Base-by-base conservation (phyloP, 495 filamentous ascomycete genomes). In the Rhypophila decipiens region DNA sequence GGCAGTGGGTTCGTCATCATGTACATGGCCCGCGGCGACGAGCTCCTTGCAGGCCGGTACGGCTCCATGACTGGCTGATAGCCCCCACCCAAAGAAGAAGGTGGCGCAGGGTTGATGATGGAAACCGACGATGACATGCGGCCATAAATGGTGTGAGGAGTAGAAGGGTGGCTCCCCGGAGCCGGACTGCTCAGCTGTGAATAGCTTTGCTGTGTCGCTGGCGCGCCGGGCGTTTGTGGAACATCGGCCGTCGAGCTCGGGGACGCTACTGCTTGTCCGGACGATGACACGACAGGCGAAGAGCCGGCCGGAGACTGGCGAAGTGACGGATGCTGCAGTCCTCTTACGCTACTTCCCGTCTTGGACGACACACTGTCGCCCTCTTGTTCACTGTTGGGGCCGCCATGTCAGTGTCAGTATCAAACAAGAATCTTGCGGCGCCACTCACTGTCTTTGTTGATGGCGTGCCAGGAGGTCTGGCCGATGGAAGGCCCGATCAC, bases 401-500 rank as follows among this genome's bases (percentile, higher is more conserved):
- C 13, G 8, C 9, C 19, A 34, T 18, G 50, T 62, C 43, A 60
- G 44, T 22, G 27, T 15, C 22, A 23, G n/a, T 12, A 1, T 29
- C 29, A 22, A 7, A 24, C 10, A 27, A 19, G 29, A 24, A 24
- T 21, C 21, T 4, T 4, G 18, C 13, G 39, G 42, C 29, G 2
- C 15, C 19, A 65, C 86, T 73, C 67, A 91, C 88, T 91, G 87
- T 77, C 85, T 79, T 57, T 89, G 85, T 60, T 83, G 75, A 61
- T 96, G 90, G 42, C 90, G 82, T 22, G 76, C 71, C 23, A 94
- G 73, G 20, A 96, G 68, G 65, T 96, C 90, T 12, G 79, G 71
- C 24, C 90, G 80, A 39, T 79, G 71, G 60, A 95, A 95, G 3
- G 69, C 65, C 42, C 65, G 78, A 0, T 71, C 70, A 59, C 88